Conservation (phyloP, 129 eudicot species). For the Escallonia herrerae region DNA sequence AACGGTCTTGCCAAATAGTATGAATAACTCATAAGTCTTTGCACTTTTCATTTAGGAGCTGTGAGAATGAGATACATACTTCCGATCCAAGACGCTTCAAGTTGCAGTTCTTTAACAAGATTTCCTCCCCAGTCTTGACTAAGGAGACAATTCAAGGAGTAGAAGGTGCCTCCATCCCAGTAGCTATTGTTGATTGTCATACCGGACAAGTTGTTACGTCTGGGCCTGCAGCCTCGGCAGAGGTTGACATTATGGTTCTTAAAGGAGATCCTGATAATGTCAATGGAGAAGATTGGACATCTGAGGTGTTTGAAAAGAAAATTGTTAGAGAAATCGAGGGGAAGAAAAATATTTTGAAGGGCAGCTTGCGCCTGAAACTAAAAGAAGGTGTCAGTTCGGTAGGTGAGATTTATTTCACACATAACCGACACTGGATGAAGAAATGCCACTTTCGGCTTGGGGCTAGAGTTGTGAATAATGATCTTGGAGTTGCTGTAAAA, state of each 20-base stretch:
- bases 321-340: constrained; percentile 40
- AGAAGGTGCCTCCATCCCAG: constrained; percentile 18
- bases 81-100: constrained; percentile 14
- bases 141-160: constrained; percentile 43
- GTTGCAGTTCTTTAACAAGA: constrained; percentile 27
- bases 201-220: constrained; percentile 31
- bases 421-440: constrained; percentile 24
- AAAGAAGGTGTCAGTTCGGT: constrained; percentile 38
- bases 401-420: constrained; percentile 29
- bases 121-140: constrained; percentile 37
- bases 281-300: constrained; percentile 28
- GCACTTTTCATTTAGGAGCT: constrained; percentile 24
- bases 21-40: constrained; percentile 7
- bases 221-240: constrained; percentile 51
- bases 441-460: constrained; percentile 41
- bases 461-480: constrained; percentile 28
- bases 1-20: background rate
- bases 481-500: constrained; percentile 18
- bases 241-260: constrained; percentile 43
- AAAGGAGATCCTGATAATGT: constrained; percentile 31
- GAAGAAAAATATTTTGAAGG: constrained; percentile 34
- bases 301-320: constrained; percentile 30
- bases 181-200: constrained; percentile 38
- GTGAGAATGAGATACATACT: constrained; percentile 9
- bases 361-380: constrained; percentile 32